These are phyloP conservation scores for Rhizopus sp. DNA, from an alignment of 371 early-diverging fungal species.

Conservation along the genomic window DNA sequence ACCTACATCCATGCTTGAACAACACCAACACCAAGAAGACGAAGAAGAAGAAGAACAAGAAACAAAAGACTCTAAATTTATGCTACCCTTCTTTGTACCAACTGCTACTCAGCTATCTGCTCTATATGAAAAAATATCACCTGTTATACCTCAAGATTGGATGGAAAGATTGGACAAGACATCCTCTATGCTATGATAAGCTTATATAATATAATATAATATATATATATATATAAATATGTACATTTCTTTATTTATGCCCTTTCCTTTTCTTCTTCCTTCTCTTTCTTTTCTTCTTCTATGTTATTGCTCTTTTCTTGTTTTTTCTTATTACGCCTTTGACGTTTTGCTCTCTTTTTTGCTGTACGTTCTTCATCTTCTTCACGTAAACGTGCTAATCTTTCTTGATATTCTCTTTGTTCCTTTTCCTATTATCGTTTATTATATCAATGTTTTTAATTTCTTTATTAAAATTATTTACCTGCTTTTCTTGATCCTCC, in stretches of 20 bases:
- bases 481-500: conserved; percentile 78
- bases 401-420: conserved; percentile 57
- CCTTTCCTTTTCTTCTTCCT: conserved; percentile 14
- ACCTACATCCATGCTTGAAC: conserved; percentile 9
- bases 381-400: conserved; percentile 55
- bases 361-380: conserved; percentile 83
- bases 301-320: conserved; percentile 16
- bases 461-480: conserved; percentile 23
- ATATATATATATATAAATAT: conserved; percentile 3
- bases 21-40: conserved; percentile 3
- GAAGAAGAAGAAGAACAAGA: conserved; percentile 27
- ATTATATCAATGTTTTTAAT: neutral
- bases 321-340: conserved; percentile 60
- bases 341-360: conserved; percentile 83
- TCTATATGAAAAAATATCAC: conserved; percentile 35
- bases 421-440: conserved; percentile 38
- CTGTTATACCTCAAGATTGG: conserved; percentile 54
- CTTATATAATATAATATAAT: too few species aligned
- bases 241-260: neutral
- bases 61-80: conserved; percentile 48
- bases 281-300: conserved; percentile 14
- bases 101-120: conserved; percentile 34
- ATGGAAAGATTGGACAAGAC: conserved; percentile 51
- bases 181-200: neutral
- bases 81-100: conserved; percentile 58